Percentiles rank a stretch among this genome's conserved stretches.
Conservation (phyloP, 2,329 filamentous ascomycete genomes). For the Zymoseptoria ardabiliae region DNA sequence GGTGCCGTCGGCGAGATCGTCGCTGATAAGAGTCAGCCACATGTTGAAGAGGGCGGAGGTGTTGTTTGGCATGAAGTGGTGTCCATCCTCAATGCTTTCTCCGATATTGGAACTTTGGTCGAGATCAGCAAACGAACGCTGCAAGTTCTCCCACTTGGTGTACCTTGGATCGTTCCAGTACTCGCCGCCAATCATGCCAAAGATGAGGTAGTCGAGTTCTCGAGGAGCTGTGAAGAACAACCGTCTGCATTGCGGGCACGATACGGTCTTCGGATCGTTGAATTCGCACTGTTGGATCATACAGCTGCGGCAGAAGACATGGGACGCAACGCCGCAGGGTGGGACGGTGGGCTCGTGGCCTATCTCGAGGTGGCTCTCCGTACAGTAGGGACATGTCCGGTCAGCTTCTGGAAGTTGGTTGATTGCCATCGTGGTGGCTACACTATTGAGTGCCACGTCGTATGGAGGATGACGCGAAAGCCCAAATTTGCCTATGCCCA, state of each 20-base stretch:
- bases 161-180: constrained; percentile 8
- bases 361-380: background rate
- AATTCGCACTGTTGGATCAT: background rate
- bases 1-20: background rate
- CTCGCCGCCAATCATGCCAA: background rate
- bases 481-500: background rate
- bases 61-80: background rate
- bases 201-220: constrained; percentile 1
- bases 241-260: background rate
- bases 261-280: background rate
- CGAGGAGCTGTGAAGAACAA: constrained; percentile 3
- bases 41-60: background rate
- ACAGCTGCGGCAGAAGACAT: constrained; percentile 2
- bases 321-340: constrained; percentile 1
- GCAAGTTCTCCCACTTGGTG: constrained; percentile 13
- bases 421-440: background rate
- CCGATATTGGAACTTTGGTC: background rate
- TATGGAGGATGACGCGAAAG: background rate
- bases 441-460: background rate
- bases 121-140: constrained; percentile 12
- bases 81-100: background rate
- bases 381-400: background rate
- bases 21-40: background rate
- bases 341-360: background rate
- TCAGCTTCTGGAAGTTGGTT: background rate